These are phyloP conservation scores for Lentinus brumalis DNA, from an alignment of 768 basidiomycete species.

Conservation along the genomic window DNA sequence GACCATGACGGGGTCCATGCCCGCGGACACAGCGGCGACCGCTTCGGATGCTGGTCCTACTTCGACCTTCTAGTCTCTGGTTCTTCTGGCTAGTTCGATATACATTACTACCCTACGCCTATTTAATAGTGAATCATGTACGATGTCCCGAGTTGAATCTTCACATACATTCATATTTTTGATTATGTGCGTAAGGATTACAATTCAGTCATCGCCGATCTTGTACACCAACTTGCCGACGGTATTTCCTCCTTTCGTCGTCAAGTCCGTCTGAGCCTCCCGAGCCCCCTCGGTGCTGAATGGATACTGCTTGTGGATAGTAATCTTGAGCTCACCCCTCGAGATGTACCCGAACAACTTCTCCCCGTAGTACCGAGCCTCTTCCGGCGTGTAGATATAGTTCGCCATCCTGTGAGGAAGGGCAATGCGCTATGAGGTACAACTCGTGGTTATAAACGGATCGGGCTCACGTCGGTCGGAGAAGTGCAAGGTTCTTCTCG, in stretches of 20 bases:
- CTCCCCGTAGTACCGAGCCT: conserved; percentile 63
- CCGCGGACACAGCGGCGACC: neutral
- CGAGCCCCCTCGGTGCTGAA: conserved; percentile 78
- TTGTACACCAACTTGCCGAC: conserved; percentile 84
- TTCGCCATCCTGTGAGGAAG: conserved; percentile 54
- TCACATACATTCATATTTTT: too few species aligned
- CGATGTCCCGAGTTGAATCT: too few species aligned
- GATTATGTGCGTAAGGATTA: neutral
- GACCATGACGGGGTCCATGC: too few species aligned
- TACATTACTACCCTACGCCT: too few species aligned
- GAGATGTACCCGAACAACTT: conserved; percentile 63
- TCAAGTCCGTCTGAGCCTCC: conserved; percentile 75
- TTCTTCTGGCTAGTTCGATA: too few species aligned
- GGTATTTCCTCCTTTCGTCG: conserved; percentile 62
- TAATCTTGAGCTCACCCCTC: conserved; percentile 60
- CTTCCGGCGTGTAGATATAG: conserved; percentile 71
- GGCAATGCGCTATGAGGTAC: neutral
- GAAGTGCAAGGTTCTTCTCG: conserved; percentile 77
- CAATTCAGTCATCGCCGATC: conserved; percentile 37
- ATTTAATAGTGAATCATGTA: too few species aligned
- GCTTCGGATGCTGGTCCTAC: neutral
- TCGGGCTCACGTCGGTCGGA: conserved; percentile 60
- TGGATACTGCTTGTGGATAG: conserved; percentile 73
- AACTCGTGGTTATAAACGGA: conserved; percentile 5
- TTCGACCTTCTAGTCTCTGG: neutral